phyloP scores from a whole-genome alignment of 192 early-diverging fungal species.

The Linnemannia zychae region DNA sequence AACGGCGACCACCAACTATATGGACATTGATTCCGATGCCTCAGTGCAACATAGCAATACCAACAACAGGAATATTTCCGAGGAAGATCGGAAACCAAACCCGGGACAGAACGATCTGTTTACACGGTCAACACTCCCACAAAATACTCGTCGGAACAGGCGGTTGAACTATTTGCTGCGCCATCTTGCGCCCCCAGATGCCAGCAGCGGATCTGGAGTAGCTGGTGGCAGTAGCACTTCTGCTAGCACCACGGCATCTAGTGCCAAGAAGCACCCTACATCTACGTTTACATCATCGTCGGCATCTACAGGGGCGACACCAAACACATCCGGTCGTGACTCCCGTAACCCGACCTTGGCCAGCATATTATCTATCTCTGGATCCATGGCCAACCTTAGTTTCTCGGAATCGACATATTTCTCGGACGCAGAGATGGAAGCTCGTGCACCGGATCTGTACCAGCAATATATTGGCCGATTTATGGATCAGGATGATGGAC shows the following conservation, averaged over 20 bases:
- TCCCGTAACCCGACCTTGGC: slow-evolving; percentile 30
- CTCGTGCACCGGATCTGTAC: slow-evolving; percentile 43
- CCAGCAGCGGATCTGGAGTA: not conserved
- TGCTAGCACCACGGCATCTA: not conserved
- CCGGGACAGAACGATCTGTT: slow-evolving; percentile 43
- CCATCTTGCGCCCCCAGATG: slow-evolving; percentile 38
- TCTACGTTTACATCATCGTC: not conserved
- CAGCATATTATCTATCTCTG: slow-evolving; percentile 45
- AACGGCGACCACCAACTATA: not conserved
- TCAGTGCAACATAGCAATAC: not conserved
- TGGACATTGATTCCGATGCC: slow-evolving; percentile 15
- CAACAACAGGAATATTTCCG: slow-evolving; percentile 2
- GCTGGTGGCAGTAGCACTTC: not conserved
- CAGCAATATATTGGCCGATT: slow-evolving; percentile 54
- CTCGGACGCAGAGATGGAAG: slow-evolving; percentile 53
- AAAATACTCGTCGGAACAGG: slow-evolving; percentile 40
- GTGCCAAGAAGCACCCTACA: not conserved
- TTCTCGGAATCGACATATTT: slow-evolving; percentile 55
- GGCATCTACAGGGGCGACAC: not conserved
- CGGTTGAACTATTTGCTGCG: slow-evolving; percentile 52
- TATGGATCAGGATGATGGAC: slow-evolving; percentile 44
- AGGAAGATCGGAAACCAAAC: slow-evolving; percentile 17
- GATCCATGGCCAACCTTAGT: slow-evolving; percentile 52
- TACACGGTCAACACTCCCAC: slow-evolving; percentile 27
- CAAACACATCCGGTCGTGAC: not conserved